These are phyloP conservation scores for Articulospora tetracladia DNA, from an alignment of 495 filamentous ascomycete species.

Conservation along the genomic window DNA sequence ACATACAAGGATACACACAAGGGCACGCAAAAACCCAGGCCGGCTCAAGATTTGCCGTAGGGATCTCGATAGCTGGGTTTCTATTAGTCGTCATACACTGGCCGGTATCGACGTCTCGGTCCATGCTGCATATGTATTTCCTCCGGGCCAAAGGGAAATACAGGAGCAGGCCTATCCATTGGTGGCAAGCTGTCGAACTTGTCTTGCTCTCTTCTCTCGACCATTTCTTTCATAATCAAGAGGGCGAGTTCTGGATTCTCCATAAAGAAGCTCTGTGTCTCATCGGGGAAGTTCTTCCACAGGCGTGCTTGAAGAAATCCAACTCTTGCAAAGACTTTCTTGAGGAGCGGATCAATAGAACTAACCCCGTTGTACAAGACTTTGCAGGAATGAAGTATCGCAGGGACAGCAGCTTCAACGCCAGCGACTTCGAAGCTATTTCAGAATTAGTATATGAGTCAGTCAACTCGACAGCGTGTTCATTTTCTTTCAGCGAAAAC, in stretches of 20 bases:
- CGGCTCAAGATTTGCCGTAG: too few species aligned
- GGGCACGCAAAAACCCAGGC: too few species aligned
- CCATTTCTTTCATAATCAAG: slow-evolving; percentile 39
- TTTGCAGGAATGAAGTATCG: slow-evolving; percentile 35
- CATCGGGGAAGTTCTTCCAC: slow-evolving; percentile 31
- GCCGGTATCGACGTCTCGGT: too few species aligned
- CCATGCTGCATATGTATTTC: too few species aligned
- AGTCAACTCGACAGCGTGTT: too few species aligned
- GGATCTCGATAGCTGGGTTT: too few species aligned
- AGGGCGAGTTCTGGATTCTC: slow-evolving; percentile 36
- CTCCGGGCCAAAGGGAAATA: neutral
- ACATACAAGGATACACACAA: too few species aligned
- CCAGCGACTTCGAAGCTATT: slow-evolving; percentile 40
- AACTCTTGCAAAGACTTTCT: slow-evolving; percentile 41
- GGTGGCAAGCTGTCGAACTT: slow-evolving; percentile 31
- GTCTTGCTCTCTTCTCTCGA: slow-evolving; percentile 37
- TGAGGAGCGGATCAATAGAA: slow-evolving; percentile 34
- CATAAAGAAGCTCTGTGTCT: slow-evolving; percentile 31
- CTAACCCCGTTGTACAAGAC: slow-evolving; percentile 37
- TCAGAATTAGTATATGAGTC: neutral
- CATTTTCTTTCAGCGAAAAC: too few species aligned
- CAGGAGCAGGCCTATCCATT: slow-evolving; percentile 32
- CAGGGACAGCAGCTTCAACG: slow-evolving; percentile 33
- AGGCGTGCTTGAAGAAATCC: slow-evolving; percentile 37
- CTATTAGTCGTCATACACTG: too few species aligned